Base-by-base conservation (phyloP, 345 rosid species). In the Euphorbia tirucalli region DNA sequence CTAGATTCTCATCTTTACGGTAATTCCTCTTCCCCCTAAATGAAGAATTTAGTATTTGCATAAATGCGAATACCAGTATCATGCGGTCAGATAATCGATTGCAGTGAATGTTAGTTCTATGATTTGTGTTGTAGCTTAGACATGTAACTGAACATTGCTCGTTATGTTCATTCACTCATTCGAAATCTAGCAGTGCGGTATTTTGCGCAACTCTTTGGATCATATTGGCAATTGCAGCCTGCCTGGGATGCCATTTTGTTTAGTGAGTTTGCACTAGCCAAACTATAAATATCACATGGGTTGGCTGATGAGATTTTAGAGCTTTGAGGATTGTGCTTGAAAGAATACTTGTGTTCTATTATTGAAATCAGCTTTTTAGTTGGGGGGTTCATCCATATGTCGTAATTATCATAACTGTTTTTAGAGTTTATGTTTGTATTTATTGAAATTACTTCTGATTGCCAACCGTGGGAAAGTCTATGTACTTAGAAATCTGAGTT, bases 1-100 rank as follows among this genome's bases (percentile, higher is more conserved):
- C 89, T 93, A 46, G 99, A 96, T 83, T 79, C 93, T 65, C 98
- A 96, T 87, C 85, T 93, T 43, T 93, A 93, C 37, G 98, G 98
- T 93, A 93, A 75, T 74, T 62, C 66, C 44, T 48, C 60, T 11
- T 7, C 28, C 24, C 58, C 14, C 22, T 30, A 5, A 32, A 50
- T 30, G 43, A 62, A 50, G 19, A 46, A 32, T 11, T 65, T 60
- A 49, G 4, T 66, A 27, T 15, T 48, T 14, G 35, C 24, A 35
- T n/a, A n/a, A n/a, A n/a, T n/a, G n/a, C n/a, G n/a, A 14, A 54
- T 74, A 27, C 31, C 16, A 19, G n/a, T 44, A 49, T 15, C 15
- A 50, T 54, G 5, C 59, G 24, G 21, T 14, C 65, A 52, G 61
- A 43, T 50, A 24, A 70, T 61, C 52, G 50, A 16, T 37, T 24